Conservation (phyloP, 352 stramenopile species). For the Phytopythium boreale region DNA sequence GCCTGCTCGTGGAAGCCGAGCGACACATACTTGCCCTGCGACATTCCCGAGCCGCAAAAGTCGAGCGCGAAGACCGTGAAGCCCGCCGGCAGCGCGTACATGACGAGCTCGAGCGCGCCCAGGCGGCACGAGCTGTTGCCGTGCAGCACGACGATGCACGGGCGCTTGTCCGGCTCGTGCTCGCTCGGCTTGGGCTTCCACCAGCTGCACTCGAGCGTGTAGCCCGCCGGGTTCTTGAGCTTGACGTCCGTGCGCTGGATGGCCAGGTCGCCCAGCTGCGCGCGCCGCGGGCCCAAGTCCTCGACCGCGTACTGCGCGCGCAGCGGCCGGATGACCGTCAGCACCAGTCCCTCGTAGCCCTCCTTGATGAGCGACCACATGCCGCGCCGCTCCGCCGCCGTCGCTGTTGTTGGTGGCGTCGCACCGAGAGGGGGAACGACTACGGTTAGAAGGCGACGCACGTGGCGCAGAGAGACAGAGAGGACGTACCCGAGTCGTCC, state of each 20-base stretch:
- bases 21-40: constrained; percentile 81
- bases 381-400: constrained; percentile 45
- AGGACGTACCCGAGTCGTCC: constrained; percentile 36
- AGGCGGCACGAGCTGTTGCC: constrained; percentile 82
- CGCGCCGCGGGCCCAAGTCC: constrained; percentile 60
- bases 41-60: constrained; percentile 74
- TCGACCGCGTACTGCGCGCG: constrained; percentile 56
- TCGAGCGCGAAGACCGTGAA: constrained; percentile 85
- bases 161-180: constrained; percentile 26
- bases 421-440: background rate
- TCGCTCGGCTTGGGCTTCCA: constrained; percentile 54
- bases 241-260: constrained; percentile 66
- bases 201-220: constrained; percentile 84
- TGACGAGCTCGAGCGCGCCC: constrained; percentile 72
- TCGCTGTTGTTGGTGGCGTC: constrained; percentile 19
- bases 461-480: background rate
- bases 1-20: constrained; percentile 73
- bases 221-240: constrained; percentile 71
- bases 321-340: constrained; percentile 74
- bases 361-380: constrained; percentile 84
- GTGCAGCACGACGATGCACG: constrained; percentile 82
- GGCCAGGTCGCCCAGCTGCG: constrained; percentile 53
- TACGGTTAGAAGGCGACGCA: constrained; percentile 4
- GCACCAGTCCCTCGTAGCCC: constrained; percentile 79
- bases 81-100: constrained; percentile 65